phyloP scores from a whole-genome alignment of 805 yeast species.

The Wickerhamiella kurtzmanii region DNA sequence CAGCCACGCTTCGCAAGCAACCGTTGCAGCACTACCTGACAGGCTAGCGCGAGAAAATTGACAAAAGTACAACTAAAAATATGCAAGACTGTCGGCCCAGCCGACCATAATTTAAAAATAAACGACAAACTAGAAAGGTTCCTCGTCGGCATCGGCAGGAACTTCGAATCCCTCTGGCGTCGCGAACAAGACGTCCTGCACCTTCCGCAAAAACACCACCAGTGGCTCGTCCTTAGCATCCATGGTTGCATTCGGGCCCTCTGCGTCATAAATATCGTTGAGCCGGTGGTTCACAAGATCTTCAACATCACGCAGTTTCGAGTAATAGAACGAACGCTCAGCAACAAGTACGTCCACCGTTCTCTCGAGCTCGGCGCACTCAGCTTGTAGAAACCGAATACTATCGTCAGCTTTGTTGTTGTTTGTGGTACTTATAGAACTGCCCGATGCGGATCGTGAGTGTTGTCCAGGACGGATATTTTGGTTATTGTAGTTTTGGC shows the following conservation, averaged over 20 bases:
- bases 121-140: conserved; percentile 14
- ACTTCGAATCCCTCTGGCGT: conserved; percentile 75
- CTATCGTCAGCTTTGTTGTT: conserved; percentile 5
- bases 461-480: not conserved
- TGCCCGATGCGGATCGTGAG: not conserved
- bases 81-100: not conserved
- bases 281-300: conserved; percentile 53
- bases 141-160: conserved; percentile 25
- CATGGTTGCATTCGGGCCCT: conserved; percentile 23
- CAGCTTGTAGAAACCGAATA: conserved; percentile 29
- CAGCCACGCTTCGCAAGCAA: conserved; percentile 33
- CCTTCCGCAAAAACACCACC: conserved; percentile 37
- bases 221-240: conserved; percentile 15
- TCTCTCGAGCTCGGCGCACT: conserved; percentile 30
- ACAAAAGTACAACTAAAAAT: not conserved
- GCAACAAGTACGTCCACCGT: conserved; percentile 54
- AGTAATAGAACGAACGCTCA: conserved; percentile 77
- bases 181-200: conserved; percentile 64
- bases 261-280: conserved; percentile 36
- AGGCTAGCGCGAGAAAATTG: not conserved
- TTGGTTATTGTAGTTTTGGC: not conserved
- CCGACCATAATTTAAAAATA: too few species aligned
- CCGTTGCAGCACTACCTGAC: conserved; percentile 10
- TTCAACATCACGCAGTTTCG: conserved; percentile 80
- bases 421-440: not conserved